These are phyloP conservation scores for Pestalotiopsis sp. DNA, from an alignment of 2,329 filamentous ascomycete species.

Conservation along the genomic window DNA sequence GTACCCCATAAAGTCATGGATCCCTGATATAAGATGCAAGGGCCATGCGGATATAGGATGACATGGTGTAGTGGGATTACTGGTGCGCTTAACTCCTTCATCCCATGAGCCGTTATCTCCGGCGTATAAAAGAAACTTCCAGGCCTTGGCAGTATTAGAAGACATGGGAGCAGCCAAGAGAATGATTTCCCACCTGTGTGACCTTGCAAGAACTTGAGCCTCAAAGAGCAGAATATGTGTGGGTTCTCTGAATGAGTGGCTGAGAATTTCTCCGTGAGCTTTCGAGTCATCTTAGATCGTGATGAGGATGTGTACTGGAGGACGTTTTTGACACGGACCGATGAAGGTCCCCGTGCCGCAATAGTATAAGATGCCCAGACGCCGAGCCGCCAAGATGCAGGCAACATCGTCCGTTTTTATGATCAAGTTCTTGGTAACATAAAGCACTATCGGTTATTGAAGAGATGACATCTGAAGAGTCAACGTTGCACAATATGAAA, in stretches of 20 bases:
- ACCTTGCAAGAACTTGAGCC: background rate
- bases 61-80: background rate
- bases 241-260: background rate
- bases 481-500: too few relatives aligned
- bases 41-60: background rate
- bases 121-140: background rate
- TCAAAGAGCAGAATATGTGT: background rate
- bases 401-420: background rate
- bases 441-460: background rate
- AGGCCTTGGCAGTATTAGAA: background rate
- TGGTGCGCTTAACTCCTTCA: background rate
- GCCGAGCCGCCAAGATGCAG: constrained; percentile 1
- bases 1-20: background rate
- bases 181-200: constrained; percentile 7
- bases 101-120: background rate
- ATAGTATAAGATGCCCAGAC: constrained; percentile 4
- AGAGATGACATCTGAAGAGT: too few relatives aligned
- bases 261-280: background rate
- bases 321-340: background rate
- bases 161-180: background rate
- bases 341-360: background rate
- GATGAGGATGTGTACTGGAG: background rate
- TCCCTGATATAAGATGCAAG: background rate
- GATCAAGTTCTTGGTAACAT: background rate
- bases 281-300: background rate